A percentile compares a stretch with the other conserved stretches of the same genome.
Conservation (phyloP, 148 eudicot species). For the Polygonum aviculare region DNA sequence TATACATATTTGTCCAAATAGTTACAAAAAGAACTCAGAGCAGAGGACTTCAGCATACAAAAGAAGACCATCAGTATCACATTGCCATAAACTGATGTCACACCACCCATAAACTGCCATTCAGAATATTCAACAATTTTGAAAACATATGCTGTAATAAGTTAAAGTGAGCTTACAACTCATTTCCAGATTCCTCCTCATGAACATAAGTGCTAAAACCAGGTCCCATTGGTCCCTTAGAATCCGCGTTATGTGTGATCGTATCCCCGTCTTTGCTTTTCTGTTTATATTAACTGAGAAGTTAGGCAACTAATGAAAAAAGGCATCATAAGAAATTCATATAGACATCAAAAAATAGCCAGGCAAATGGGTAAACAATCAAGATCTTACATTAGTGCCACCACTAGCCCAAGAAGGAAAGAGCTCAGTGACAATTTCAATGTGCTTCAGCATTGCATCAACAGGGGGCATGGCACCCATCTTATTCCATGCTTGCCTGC, state of each 20-base stretch:
- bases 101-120: not conserved
- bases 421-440: constrained; percentile 65
- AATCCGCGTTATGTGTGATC: too few relatives aligned
- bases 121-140: not conserved
- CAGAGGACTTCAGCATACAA: not conserved
- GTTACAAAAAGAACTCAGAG: not conserved
- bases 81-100: not conserved
- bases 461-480: constrained; percentile 98
- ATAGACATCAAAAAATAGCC: not conserved
- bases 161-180: constrained; percentile 42
- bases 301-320: not conserved
- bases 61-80: not conserved
- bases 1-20: too few relatives aligned
- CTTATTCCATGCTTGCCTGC: constrained; percentile 97
- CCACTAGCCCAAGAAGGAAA: constrained; percentile 84
- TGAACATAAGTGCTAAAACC: too few relatives aligned
- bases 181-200: too few relatives aligned
- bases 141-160: not conserved
- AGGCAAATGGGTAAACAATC: not conserved
- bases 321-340: not conserved
- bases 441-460: constrained; percentile 95
- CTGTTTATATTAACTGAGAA: too few relatives aligned
- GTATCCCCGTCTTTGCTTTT: too few relatives aligned
- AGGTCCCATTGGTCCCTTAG: too few relatives aligned
- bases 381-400: constrained; percentile 36